Percentiles rank a stretch among this genome's conserved stretches.
Evolutionary conservation across 345 rosid genomes (phyloP).

Genomic region (Alliaria petiolata): DNA sequence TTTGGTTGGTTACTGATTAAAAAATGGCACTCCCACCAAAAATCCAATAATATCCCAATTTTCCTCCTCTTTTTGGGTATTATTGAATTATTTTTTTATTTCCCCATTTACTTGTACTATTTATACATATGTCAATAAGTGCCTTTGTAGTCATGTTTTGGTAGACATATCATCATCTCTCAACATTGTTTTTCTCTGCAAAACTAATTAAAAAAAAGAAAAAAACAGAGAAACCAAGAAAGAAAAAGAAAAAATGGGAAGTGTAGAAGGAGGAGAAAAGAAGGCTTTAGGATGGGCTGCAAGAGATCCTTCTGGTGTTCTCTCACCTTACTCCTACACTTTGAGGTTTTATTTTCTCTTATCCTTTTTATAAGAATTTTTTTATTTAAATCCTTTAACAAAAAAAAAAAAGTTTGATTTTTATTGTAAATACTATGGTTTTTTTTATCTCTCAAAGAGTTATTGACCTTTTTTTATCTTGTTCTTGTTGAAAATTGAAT

Average conservation of each 20-base stretch:
- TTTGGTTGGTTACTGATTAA: constrained; percentile 19
- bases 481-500: not conserved
- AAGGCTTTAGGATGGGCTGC: constrained; percentile 77
- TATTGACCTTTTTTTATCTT: not conserved
- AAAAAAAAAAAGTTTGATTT: too few relatives aligned
- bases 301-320: constrained; percentile 63
- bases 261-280: constrained; percentile 44
- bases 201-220: not conserved
- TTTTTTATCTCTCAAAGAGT: not conserved
- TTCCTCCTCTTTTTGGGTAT: not conserved
- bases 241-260: constrained; percentile 35
- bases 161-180: not conserved
- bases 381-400: too few relatives aligned
- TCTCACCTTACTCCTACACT: constrained; percentile 56
- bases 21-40: constrained; percentile 3
- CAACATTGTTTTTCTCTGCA: not conserved
- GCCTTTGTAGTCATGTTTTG: not conserved
- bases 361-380: not conserved
- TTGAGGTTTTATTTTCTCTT: constrained; percentile 40
- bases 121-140: not conserved
- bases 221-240: not conserved
- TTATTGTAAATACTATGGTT: not conserved
- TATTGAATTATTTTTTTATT: not conserved
- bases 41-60: not conserved
- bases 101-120: not conserved